These are phyloP conservation scores for Hypholoma fasciculare DNA, from an alignment of 768 basidiomycete genomes.

Conservation along the genomic window DNA sequence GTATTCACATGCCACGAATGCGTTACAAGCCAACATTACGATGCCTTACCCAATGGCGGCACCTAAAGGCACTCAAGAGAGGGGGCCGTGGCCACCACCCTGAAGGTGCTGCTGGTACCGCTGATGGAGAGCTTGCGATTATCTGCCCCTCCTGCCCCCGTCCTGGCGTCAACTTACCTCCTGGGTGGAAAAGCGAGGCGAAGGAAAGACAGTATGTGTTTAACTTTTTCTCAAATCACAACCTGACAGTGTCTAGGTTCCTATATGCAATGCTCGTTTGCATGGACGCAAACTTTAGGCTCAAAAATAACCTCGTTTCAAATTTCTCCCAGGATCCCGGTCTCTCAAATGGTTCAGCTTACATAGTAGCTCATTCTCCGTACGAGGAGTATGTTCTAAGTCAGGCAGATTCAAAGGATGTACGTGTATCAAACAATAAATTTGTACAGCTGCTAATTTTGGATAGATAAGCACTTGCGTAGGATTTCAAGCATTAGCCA, in stretches of 20 bases:
- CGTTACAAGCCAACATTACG: background rate
- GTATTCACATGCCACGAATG: background rate
- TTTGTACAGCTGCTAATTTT: too few species aligned
- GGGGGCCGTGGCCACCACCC: slow-evolving; percentile 21
- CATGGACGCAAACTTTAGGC: slow-evolving; percentile 13
- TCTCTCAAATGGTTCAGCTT: slow-evolving; percentile 5
- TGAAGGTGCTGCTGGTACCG: slow-evolving; percentile 17
- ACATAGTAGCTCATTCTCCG: slow-evolving; percentile 4
- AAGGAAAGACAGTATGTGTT: background rate
- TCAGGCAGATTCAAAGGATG: slow-evolving; percentile 5
- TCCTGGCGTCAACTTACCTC: slow-evolving; percentile 24
- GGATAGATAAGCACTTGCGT: slow-evolving; percentile 16
- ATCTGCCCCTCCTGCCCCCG: slow-evolving; percentile 28
- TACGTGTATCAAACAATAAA: too few species aligned
- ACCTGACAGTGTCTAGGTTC: too few species aligned
- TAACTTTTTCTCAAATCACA: too few species aligned
- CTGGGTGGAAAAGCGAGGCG: slow-evolving; percentile 15
- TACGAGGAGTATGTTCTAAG: slow-evolving; percentile 13
- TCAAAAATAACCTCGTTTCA: slow-evolving; percentile 11
- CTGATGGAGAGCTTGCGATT: slow-evolving; percentile 21
- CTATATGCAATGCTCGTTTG: slow-evolving; percentile 11
- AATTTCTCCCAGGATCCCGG: slow-evolving; percentile 13
- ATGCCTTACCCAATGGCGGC: slow-evolving; percentile 17
- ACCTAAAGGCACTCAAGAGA: slow-evolving; percentile 26
- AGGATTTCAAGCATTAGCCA: slow-evolving; percentile 12